Evolutionary conservation across 352 stramenopile species (phyloP).

Genomic region (Pythium oligandrum): DNA sequence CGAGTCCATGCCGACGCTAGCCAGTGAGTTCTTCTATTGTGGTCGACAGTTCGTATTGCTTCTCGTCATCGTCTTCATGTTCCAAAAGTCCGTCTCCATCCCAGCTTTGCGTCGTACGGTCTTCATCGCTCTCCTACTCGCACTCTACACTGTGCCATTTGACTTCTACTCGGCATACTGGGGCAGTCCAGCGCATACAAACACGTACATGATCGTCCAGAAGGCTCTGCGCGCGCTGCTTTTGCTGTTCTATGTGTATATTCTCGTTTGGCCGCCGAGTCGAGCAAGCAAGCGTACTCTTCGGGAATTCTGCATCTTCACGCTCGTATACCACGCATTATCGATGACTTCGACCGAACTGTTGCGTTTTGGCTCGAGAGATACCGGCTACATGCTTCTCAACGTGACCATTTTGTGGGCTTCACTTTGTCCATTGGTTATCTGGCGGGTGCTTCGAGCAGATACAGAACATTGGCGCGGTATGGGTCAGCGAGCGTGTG

Average conservation of each 20-base stretch:
- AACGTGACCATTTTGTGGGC: constrained; percentile 12
- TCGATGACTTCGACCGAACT: constrained; percentile 7
- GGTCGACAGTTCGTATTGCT: constrained; percentile 33
- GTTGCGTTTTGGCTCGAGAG: constrained; percentile 9
- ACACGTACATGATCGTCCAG: not conserved
- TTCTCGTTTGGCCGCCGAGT: not conserved
- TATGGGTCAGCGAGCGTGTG: constrained; percentile 6
- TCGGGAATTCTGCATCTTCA: constrained; percentile 11
- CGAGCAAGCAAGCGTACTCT: constrained; percentile 12
- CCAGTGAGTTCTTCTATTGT: constrained; percentile 20
- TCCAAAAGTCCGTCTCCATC: constrained; percentile 37
- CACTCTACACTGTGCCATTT: constrained; percentile 26
- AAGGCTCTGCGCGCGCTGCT: not conserved
- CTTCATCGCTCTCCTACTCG: constrained; percentile 24
- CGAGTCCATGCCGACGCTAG: not conserved
- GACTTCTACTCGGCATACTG: constrained; percentile 7
- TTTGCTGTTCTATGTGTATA: constrained; percentile 7
- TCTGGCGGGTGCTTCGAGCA: constrained; percentile 21
- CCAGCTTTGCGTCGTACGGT: constrained; percentile 27
- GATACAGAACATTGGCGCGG: constrained; percentile 26
- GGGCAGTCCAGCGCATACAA: constrained; percentile 22
- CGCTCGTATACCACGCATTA: constrained; percentile 6
- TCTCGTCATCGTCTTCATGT: constrained; percentile 34
- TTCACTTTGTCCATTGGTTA: constrained; percentile 13
- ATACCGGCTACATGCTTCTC: constrained; percentile 9